These are phyloP conservation scores for Kewa caespitosa DNA, from an alignment of 179 eudicot genomes.

Conservation along the genomic window DNA sequence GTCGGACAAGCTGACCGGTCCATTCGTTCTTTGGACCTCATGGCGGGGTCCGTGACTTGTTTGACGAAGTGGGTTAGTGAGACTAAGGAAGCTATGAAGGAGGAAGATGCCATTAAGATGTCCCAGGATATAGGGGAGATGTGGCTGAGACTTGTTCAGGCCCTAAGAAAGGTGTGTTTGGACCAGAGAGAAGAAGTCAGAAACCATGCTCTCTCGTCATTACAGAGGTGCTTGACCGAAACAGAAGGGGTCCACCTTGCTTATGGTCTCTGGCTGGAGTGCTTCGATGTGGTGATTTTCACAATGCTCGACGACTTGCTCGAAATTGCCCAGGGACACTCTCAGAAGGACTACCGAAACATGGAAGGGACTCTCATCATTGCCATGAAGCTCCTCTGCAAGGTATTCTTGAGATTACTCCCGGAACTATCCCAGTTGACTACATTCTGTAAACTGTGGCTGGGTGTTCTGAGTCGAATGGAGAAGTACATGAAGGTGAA, in stretches of 20 bases:
- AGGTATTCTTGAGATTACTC: conserved; percentile 56
- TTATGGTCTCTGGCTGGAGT: conserved; percentile 52
- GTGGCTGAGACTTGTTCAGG: conserved; percentile 80
- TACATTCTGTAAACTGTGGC: conserved; percentile 62
- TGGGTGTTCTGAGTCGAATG: conserved; percentile 58
- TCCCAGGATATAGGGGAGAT: conserved; percentile 68
- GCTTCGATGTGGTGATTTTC: conserved; percentile 63
- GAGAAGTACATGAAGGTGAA: conserved; percentile 66
- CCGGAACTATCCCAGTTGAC: conserved; percentile 48
- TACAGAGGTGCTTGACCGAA: conserved; percentile 58
- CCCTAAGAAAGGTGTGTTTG: conserved; percentile 59
- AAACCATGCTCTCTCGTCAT: conserved; percentile 48
- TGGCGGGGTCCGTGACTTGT: conserved; percentile 59
- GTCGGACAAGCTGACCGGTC: conserved; percentile 67
- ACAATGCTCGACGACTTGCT: conserved; percentile 70
- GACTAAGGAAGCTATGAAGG: conserved; percentile 47
- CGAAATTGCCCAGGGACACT: conserved; percentile 56
- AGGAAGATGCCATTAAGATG: conserved; percentile 51
- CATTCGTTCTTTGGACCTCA: conserved; percentile 59
- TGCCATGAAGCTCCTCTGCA: conserved; percentile 56
- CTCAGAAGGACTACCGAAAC: conserved; percentile 66
- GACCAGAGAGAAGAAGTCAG: conserved; percentile 73
- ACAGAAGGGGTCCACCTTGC: conserved; percentile 48
- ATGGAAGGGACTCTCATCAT: conserved; percentile 60
- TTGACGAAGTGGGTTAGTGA: conserved; percentile 57